These are phyloP conservation scores for Diatrype stigma DNA, from an alignment of 2,329 filamentous ascomycete species.

Conservation along the genomic window DNA sequence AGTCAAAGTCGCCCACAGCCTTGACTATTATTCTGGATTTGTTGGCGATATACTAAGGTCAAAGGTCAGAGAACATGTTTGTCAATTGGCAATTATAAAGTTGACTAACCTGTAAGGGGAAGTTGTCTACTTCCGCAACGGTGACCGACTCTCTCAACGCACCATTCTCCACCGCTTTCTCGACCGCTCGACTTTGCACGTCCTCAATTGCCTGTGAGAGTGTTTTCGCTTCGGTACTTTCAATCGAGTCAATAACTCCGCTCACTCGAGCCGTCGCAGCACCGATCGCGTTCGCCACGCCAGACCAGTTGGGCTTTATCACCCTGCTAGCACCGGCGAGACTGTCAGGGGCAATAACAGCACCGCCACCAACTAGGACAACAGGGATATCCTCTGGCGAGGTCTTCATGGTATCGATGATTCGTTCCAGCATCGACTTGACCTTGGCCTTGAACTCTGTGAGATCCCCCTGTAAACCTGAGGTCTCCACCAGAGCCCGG, in stretches of 20 bases:
- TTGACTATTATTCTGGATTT: constrained; percentile 51
- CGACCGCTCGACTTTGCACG: constrained; percentile 33
- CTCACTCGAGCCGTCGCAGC: constrained; percentile 56
- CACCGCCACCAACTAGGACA: constrained; percentile 57
- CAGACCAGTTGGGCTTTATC: constrained; percentile 48
- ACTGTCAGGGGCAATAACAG: constrained; percentile 48
- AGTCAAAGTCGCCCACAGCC: constrained; percentile 52
- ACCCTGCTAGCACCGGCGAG: constrained; percentile 49
- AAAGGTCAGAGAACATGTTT: background rate
- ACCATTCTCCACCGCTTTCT: constrained; percentile 38
- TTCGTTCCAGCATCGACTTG: constrained; percentile 47
- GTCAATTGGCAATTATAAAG: background rate
- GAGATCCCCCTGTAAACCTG: constrained; percentile 30
- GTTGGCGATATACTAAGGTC: constrained; percentile 39
- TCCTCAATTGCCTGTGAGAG: constrained; percentile 28
- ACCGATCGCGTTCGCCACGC: constrained; percentile 59
- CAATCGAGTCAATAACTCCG: constrained; percentile 43
- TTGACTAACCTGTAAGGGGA: constrained; percentile 43
- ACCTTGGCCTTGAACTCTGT: constrained; percentile 35
- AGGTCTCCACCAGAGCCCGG: constrained; percentile 2
- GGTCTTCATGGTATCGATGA: constrained; percentile 55
- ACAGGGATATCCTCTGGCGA: constrained; percentile 52
- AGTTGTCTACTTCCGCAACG: constrained; percentile 44
- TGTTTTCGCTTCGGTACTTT: constrained; percentile 36
- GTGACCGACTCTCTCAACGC: constrained; percentile 36